Evolutionary conservation across 495 filamentous ascomycete species (phyloP).

Genomic region (Baudoinia panamericana): DNA sequence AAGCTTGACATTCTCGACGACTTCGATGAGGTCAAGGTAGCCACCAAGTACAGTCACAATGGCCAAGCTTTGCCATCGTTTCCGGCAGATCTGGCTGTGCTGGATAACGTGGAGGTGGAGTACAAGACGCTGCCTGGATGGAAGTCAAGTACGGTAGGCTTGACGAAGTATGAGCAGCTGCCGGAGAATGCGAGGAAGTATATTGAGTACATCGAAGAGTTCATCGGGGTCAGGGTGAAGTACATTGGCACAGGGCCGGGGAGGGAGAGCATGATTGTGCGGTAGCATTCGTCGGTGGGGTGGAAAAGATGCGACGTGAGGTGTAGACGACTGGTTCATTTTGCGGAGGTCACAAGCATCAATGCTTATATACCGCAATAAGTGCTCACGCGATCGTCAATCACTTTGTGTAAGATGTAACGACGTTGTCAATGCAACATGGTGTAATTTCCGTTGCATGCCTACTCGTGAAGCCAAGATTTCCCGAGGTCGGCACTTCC

Average conservation of each 20-base stretch:
- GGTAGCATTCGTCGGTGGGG: no score
- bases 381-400: no score
- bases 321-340: no score
- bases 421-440: no score
- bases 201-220: constrained; percentile 64
- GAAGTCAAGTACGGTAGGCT: constrained; percentile 54
- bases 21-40: constrained; percentile 69
- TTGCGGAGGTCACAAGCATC: no score
- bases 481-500: no score
- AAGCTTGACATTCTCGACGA: constrained; percentile 81
- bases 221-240: constrained; percentile 55
- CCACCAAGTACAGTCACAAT: constrained; percentile 51
- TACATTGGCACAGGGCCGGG: constrained; percentile 71
- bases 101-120: constrained; percentile 46
- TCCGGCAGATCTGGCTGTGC: constrained; percentile 53
- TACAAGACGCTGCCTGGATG: constrained; percentile 72
- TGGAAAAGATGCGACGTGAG: background rate
- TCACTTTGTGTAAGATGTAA: no score
- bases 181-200: constrained; percentile 66
- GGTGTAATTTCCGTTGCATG: no score
- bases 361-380: no score
- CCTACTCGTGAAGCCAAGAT: no score
- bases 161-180: constrained; percentile 48
- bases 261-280: constrained; percentile 52
- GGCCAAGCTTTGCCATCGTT: constrained; percentile 44